Conservation (phyloP, 345 rosid species). For the Litchi chinensis region DNA sequence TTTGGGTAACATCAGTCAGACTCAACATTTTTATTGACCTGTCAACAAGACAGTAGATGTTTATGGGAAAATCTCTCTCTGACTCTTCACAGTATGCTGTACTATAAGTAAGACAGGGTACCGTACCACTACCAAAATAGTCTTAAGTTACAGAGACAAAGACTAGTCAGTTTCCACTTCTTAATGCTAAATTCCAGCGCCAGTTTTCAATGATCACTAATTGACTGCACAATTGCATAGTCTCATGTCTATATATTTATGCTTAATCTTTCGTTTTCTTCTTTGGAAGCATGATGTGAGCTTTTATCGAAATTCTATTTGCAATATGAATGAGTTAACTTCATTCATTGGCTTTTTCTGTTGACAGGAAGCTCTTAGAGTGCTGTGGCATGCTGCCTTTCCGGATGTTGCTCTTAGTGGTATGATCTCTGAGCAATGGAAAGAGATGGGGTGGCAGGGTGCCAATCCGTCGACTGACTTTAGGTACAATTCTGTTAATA, state of each 20-base stretch:
- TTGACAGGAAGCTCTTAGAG: conserved; percentile 78
- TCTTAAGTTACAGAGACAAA: not conserved
- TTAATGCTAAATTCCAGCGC: not conserved
- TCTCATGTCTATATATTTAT: not conserved
- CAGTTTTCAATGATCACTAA: conserved; percentile 4
- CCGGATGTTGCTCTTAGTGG: conserved; percentile 67
- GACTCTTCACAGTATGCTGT: not conserved
- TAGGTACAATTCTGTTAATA: conserved; percentile 47
- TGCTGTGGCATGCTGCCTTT: conserved; percentile 77
- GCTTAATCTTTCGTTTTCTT: not conserved
- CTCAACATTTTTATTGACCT: not conserved
- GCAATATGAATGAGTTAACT: not conserved
- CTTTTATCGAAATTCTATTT: not conserved
- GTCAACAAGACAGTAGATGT: not conserved
- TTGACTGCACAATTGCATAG: conserved; percentile 4
- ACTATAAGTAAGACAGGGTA: not conserved
- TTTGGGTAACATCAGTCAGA: not conserved
- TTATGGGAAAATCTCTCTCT: not conserved
- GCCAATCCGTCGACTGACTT: conserved; percentile 97
- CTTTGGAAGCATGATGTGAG: not conserved
- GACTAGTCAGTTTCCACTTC: conserved; percentile 2
- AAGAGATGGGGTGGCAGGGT: conserved; percentile 99
- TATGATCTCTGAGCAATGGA: conserved; percentile 93
- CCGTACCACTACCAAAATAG: not conserved
- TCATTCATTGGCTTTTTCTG: conserved; percentile 10